Evolutionary conservation across 1,139 yeast species (phyloP).

Genomic region (Debaryomyces psychrophilus): DNA sequence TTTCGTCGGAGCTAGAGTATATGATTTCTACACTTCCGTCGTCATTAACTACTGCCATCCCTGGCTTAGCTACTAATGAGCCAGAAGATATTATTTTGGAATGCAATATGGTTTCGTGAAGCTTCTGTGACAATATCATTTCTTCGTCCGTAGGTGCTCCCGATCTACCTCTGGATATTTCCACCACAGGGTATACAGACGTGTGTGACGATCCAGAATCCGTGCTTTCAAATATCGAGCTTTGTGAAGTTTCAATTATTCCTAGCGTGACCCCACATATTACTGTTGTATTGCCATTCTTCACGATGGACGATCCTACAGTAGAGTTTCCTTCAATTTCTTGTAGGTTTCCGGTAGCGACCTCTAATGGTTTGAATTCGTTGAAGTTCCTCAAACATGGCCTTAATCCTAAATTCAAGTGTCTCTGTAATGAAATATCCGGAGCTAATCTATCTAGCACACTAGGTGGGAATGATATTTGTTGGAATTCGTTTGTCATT

Average conservation of each 20-base stretch:
- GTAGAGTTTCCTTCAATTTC: constrained; percentile 43
- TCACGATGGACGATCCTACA: constrained; percentile 73
- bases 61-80: constrained; percentile 53
- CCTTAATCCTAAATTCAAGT: constrained; percentile 70
- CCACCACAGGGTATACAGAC: constrained; percentile 76
- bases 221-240: constrained; percentile 26
- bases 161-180: constrained; percentile 71
- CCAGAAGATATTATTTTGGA: constrained; percentile 53
- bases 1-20: constrained; percentile 37
- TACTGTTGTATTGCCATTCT: constrained; percentile 75
- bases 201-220: constrained; percentile 35
- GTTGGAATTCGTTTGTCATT: constrained; percentile 28
- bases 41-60: constrained; percentile 50
- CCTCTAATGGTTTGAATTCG: constrained; percentile 67
- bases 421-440: constrained; percentile 78
- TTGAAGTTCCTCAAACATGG: constrained; percentile 70
- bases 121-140: constrained; percentile 72
- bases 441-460: constrained; percentile 87
- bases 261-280: constrained; percentile 79
- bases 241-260: constrained; percentile 54
- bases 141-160: constrained; percentile 93
- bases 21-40: constrained; percentile 36
- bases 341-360: constrained; percentile 26
- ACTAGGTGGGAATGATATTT: constrained; percentile 72
- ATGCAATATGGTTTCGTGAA: constrained; percentile 62